phyloP scores from a whole-genome alignment of 2,329 filamentous ascomycete species.

The Apiospora marii region DNA sequence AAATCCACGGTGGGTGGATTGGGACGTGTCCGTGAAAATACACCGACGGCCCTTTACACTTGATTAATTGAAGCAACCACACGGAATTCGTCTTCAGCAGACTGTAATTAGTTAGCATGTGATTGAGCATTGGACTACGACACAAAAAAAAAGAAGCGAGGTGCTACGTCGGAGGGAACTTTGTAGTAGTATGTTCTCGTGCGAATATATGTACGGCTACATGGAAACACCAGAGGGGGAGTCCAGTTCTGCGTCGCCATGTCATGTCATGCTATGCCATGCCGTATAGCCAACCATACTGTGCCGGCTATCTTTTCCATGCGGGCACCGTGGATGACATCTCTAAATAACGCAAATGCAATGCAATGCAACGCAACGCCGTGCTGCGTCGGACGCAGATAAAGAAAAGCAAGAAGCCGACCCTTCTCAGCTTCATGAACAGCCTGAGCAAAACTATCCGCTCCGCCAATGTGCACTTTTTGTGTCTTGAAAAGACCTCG shows the following conservation, averaged over 20 bases:
- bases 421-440: not conserved
- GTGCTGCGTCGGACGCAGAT: not conserved
- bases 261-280: not conserved
- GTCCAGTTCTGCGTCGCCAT: not conserved
- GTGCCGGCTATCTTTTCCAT: not conserved
- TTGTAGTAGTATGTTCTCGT: not conserved
- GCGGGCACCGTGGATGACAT: not conserved
- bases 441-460: not conserved
- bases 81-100: not conserved
- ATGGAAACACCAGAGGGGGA: not conserved
- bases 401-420: not conserved
- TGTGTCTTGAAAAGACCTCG: conserved; percentile 10
- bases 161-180: not conserved
- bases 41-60: not conserved
- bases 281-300: not conserved
- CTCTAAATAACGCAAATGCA: conserved; percentile 7
- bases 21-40: not conserved
- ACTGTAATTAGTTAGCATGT: not conserved
- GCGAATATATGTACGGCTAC: not conserved
- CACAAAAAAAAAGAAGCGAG: not conserved
- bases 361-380: not conserved
- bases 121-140: not conserved
- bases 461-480: conserved; percentile 3
- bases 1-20: not conserved
- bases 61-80: too few species aligned